Base-by-base conservation (phyloP, 257 asterid species). In the Fraxinus cuspidata region DNA sequence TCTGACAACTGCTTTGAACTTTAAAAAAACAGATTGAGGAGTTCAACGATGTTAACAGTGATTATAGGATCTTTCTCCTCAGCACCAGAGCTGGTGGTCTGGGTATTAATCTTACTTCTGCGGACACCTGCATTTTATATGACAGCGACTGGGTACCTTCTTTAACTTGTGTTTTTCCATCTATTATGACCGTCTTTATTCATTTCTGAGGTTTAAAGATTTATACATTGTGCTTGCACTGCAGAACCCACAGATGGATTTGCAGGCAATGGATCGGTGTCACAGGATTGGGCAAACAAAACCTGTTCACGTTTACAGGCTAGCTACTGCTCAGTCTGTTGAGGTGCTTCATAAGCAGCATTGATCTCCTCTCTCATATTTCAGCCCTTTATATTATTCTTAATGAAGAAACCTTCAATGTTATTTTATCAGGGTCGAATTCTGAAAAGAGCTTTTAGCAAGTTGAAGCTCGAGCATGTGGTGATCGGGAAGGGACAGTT, bases 11-110 rank as follows among this genome's bases (percentile, higher is more conserved):
- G 32, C 58, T 40, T 74, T 83, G 80, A 81, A 58, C 49, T 77
- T 19, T 42, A 1, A 63, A 74, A 74, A 51, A 74, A 79, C 97
- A 96, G 99, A 96, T 96, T 72, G 51, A 87, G 81, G 98, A 90
- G 78, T 96, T 96, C 91, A 92, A 93, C 80, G 92, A 93, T 51
- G 89, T 78, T 69, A 76, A 87, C 79, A 92, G 97, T 71, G n/a
- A 78, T 44, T 83, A 5, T 65, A 91, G 92, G 84, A 84, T 96
- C 77, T 96, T 96, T 88, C 95, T 96, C 72, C 97, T 96, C n/a
- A 93, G 98, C 89, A 93, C 99, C 56, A 87, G 99, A 64, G 99
- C 99, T 80, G 99, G 99, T 77, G 99, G 99, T 58, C 92, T 96
- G 70, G 99, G 99, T 72, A 96, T 96, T 79, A 93, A 96, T 88